Base-by-base conservation (phyloP, 108 stramenopile genomes). In the Conticribra weissflogii region DNA sequence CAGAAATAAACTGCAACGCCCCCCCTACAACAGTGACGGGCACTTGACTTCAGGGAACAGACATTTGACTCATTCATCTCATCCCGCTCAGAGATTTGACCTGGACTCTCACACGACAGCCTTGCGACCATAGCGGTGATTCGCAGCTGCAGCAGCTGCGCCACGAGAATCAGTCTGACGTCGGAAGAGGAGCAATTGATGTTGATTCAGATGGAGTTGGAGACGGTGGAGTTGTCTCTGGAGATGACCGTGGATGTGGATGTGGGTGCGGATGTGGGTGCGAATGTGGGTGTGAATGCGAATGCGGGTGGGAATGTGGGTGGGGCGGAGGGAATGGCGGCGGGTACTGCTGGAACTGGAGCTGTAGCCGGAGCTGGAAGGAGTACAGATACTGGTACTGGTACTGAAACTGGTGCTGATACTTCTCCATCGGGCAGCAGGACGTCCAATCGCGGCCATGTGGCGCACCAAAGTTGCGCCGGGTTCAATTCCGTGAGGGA, bases 401-500 rank as follows among this genome's bases (percentile, higher is more conserved):
- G n/a, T n/a, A n/a, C n/a, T n/a, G n/a, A n/a, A n/a, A n/a, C n/a
- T n/a, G n/a, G n/a, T n/a, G n/a, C n/a, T n/a, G n/a, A n/a, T n/a
- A n/a, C n/a, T n/a, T n/a, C n/a, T n/a, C n/a, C n/a, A n/a, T n/a
- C n/a, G n/a, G n/a, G n/a, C n/a, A n/a, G n/a, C n/a, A n/a, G n/a
- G n/a, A 41, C 36, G 36, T 9, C 5, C 12, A 41, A 41, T 12
- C 12, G 36, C 36, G 12, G 12, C 36, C 1, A 29, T n/a, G n/a
- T 30, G 4, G 49, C 63, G 30, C 21, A 29, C 28, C 27, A 60
- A 19, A 45, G 52, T 12, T 52, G 88, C 27, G 88, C 88, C 2
- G 64, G 75, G 3, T 89, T 86, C 54, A 83, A 89, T 50, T 86
- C 85, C 25, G 74, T 89, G 22, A 63, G 71, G 12, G 74, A 72